Evolutionary conservation across 139 green algal species (phyloP).

Genomic region (Penium margaritaceum): DNA sequence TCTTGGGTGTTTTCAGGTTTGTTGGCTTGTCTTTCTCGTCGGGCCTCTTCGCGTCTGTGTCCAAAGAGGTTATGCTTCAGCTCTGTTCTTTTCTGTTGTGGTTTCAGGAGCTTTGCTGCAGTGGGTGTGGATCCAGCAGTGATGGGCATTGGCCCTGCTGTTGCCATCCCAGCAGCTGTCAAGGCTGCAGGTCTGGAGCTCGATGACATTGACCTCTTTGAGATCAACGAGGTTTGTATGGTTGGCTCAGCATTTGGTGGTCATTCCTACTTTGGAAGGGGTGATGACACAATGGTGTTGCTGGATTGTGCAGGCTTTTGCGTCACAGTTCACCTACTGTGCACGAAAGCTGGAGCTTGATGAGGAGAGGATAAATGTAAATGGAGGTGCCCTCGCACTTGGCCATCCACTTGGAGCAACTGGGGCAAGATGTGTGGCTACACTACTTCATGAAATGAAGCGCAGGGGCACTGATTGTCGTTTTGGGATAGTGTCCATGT

Average conservation of each 20-base stretch:
- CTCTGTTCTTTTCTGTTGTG: slow-evolving; percentile 22
- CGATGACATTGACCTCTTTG: slow-evolving; percentile 92
- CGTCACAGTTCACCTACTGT: slow-evolving; percentile 78
- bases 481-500: slow-evolving; percentile 96
- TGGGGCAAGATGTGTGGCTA: slow-evolving; percentile 73
- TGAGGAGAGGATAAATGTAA: slow-evolving; percentile 83
- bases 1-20: slow-evolving; percentile 83
- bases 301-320: slow-evolving; percentile 34
- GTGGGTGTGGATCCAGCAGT: slow-evolving; percentile 89
- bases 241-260: too few relatives aligned
- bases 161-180: slow-evolving; percentile 88
- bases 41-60: too few relatives aligned
- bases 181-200: slow-evolving; percentile 55
- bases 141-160: slow-evolving; percentile 92
- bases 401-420: slow-evolving; percentile 82
- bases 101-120: slow-evolving; percentile 62
- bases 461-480: slow-evolving; percentile 68
- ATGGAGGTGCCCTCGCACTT: slow-evolving; percentile 92
- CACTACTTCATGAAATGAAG: slow-evolving; percentile 90
- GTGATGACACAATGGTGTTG: too few relatives aligned
- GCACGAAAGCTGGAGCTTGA: slow-evolving; percentile 79
- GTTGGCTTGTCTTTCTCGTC: not conserved
- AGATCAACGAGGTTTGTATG: slow-evolving; percentile 98
- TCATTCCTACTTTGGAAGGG: too few relatives aligned
- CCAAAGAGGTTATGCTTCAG: too few relatives aligned